Base-by-base conservation (phyloP, 106 monocot species). In the Dendrobium huoshanense region DNA sequence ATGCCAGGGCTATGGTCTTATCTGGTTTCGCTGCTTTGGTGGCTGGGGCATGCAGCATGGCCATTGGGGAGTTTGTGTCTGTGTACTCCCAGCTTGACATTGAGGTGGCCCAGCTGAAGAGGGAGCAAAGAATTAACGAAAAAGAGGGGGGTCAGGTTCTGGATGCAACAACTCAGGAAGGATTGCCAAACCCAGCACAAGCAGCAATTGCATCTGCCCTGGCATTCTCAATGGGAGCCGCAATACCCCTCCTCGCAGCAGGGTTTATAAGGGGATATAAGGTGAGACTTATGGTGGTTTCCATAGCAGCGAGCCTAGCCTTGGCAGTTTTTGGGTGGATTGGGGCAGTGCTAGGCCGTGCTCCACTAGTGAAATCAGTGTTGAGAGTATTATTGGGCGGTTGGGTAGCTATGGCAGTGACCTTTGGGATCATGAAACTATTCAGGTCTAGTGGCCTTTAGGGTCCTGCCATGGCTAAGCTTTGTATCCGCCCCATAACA, bases 41-140 rank as follows among this genome's bases (percentile, higher is more conserved):
- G 37, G 89, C 82, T 49, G 89, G 89, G 1, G 89, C 89, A 4
- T 89, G 87, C 43, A 89, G 89, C 87, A 89, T 89, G 89, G 89
- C 87, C 18, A 89, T 89, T 42, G 87, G 89, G 0, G 89, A 89
- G 84, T 89, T 87, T 41, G 89, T 89, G 11, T 89, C 89, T 0
- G 89, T 89, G n/a, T 85, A 87, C 82, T 87, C 89, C 20, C 89
- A 89, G 80, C 77, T 67, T 20, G 89, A 89, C 80, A 87, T 89
- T 42, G 85, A 89, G 80, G 58, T 87, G 73, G 87, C 86, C 5
- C 87, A 89, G 55, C 18, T 82, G 78, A 75, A 83, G 78, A 84
- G 87, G 22, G 80, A 84, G 45, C 8, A 4, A 3, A 74, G 5
- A 18, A 11, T 7, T 1, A 22, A 59, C 10, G 33, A 8, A 13